These are phyloP conservation scores for Neurospora sp. DNA, from an alignment of 2,329 filamentous ascomycete genomes.

Conservation along the genomic window DNA sequence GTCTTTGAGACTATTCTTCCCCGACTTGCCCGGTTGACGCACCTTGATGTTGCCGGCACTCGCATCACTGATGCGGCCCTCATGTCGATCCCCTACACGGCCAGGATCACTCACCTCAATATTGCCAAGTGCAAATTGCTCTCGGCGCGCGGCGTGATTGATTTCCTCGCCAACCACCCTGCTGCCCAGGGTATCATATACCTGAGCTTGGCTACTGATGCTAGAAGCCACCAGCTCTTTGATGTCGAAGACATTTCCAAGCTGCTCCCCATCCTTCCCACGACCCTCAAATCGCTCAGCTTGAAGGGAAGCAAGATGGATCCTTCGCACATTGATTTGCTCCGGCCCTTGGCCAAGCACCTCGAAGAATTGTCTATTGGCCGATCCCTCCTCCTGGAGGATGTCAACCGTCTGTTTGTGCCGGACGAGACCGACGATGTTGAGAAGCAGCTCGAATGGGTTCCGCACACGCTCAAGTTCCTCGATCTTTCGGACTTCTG, in stretches of 20 bases:
- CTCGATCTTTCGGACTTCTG: constrained; percentile 67
- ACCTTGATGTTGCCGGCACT: constrained; percentile 72
- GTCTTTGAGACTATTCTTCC: constrained; percentile 63
- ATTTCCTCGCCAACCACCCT: constrained; percentile 63
- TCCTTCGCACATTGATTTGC: constrained; percentile 49
- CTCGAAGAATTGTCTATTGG: constrained; percentile 70
- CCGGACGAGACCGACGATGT: constrained; percentile 31
- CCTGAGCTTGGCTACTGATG: constrained; percentile 64
- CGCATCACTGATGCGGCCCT: constrained; percentile 65
- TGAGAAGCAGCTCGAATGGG: constrained; percentile 30
- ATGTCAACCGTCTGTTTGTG: constrained; percentile 57
- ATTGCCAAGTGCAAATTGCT: constrained; percentile 66
- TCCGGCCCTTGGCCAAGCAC: constrained; percentile 58
- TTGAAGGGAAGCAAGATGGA: constrained; percentile 66
- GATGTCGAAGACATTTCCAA: constrained; percentile 53
- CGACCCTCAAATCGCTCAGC: constrained; percentile 62
- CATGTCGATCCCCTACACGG: constrained; percentile 59
- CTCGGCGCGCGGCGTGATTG: constrained; percentile 54
- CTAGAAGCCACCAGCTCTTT: constrained; percentile 62
- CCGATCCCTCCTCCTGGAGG: constrained; percentile 53
- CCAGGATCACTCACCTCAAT: constrained; percentile 67
- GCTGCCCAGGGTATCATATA: constrained; percentile 59
- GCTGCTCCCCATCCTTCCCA: constrained; percentile 57
- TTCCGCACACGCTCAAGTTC: constrained; percentile 57
- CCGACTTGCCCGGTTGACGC: constrained; percentile 59